Percentiles rank a stretch among this genome's conserved stretches.
Evolutionary conservation across 345 rosid species (phyloP).

Genomic region (Angophora floribunda): DNA sequence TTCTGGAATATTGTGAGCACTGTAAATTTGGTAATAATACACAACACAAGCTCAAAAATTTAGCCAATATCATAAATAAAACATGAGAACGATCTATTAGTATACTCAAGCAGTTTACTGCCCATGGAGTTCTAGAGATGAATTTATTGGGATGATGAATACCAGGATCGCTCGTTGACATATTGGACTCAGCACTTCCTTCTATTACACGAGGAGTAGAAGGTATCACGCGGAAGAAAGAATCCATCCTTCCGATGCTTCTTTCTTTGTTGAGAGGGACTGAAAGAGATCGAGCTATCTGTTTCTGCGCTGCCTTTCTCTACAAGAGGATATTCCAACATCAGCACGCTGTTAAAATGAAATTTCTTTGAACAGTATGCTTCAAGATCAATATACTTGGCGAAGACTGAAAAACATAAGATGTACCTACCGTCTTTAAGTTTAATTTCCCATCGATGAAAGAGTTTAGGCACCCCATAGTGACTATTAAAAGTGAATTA

Average conservation of each 20-base stretch:
- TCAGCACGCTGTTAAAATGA: background rate
- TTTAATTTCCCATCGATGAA: background rate
- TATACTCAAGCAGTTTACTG: background rate
- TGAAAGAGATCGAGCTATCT: slow-evolving; percentile 74
- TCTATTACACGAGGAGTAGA: slow-evolving; percentile 74
- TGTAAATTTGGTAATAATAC: background rate
- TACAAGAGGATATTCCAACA: slow-evolving; percentile 2
- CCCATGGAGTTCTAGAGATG: background rate
- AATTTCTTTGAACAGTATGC: background rate
- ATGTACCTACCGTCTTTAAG: background rate
- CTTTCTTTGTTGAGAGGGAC: slow-evolving; percentile 64
- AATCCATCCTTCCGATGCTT: slow-evolving; percentile 67
- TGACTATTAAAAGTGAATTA: background rate
- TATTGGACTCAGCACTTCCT: slow-evolving; percentile 26
- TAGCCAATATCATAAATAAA: background rate
- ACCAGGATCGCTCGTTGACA: slow-evolving; percentile 19
- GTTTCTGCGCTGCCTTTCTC: slow-evolving; percentile 36
- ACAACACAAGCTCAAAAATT: background rate
- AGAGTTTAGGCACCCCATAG: background rate
- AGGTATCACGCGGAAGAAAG: slow-evolving; percentile 82
- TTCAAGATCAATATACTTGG: background rate
- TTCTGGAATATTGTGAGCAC: background rate
- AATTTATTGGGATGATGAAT: background rate
- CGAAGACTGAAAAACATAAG: background rate
- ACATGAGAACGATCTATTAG: background rate